These are phyloP conservation scores for Rhododendron ferrugineum DNA, from an alignment of 148 eudicot species.

Conservation along the genomic window DNA sequence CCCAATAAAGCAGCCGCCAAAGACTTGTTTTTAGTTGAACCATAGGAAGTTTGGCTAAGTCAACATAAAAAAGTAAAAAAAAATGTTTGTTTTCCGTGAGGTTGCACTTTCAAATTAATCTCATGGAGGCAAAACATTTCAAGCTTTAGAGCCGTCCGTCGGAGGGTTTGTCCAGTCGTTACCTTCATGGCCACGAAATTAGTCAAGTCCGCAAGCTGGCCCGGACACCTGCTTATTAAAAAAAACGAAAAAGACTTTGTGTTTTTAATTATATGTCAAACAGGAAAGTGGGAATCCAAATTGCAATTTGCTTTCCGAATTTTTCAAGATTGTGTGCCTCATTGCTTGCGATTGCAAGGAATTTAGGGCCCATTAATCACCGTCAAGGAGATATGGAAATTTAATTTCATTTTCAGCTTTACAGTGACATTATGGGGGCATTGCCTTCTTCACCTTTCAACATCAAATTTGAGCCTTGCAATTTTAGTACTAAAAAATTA, in stretches of 20 bases:
- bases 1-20: background rate
- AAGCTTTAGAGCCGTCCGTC: too few species aligned
- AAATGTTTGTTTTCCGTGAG: too few species aligned
- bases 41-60: accelerated
- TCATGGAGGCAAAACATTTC: too few species aligned
- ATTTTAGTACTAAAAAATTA: background rate
- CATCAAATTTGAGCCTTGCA: background rate
- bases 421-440: background rate
- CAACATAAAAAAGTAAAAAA: too few species aligned
- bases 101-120: too few species aligned
- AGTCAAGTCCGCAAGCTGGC: too few species aligned
- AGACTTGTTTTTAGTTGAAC: background rate
- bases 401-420: background rate
- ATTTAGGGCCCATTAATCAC: background rate
- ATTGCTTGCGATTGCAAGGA: background rate
- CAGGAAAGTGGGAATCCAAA: background rate
- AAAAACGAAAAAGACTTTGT: too few species aligned
- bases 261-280: too few species aligned
- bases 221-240: too few species aligned
- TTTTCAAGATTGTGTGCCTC: background rate
- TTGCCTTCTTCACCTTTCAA: background rate
- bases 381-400: background rate
- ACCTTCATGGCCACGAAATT: too few species aligned
- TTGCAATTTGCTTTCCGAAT: background rate
- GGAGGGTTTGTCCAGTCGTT: background rate